Conservation (phyloP, 2,329 filamentous ascomycete species). For the Coniella lustricola region DNA sequence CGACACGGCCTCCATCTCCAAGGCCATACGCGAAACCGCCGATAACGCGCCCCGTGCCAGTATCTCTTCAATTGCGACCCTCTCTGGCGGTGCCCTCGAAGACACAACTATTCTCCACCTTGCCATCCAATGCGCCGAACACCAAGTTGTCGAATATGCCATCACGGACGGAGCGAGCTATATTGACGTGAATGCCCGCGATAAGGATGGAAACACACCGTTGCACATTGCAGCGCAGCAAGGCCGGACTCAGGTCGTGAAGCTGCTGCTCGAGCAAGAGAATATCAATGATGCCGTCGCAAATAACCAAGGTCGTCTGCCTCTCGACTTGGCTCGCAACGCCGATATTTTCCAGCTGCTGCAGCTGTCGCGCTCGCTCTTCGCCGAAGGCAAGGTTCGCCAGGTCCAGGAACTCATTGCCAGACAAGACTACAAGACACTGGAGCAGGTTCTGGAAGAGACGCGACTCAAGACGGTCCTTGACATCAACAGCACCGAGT, state of each 20-base stretch:
- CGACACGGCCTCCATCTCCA: constrained; percentile 84
- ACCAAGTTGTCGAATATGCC: constrained; percentile 90
- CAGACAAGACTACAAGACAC: constrained; percentile 63
- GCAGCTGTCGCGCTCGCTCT: constrained; percentile 82
- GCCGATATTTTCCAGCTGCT: constrained; percentile 95
- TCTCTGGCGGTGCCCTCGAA: constrained; percentile 46
- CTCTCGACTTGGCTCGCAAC: constrained; percentile 81
- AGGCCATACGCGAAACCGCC: constrained; percentile 65
- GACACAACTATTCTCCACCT: constrained; percentile 90
- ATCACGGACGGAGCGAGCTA: constrained; percentile 62
- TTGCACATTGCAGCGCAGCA: constrained; percentile 82
- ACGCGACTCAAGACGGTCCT: constrained; percentile 76
- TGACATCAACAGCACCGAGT: constrained; percentile 87
- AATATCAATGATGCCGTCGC: constrained; percentile 81
- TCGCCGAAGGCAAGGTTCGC: constrained; percentile 77
- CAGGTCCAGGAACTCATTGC: constrained; percentile 75
- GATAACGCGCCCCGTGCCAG: constrained; percentile 47
- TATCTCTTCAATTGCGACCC: constrained; percentile 45
- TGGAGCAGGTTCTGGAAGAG: constrained; percentile 79
- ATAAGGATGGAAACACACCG: constrained; percentile 90
- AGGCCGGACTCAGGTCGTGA: constrained; percentile 73
- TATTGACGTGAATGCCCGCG: constrained; percentile 80
- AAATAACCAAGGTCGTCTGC: constrained; percentile 77
- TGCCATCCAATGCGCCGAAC: constrained; percentile 90
- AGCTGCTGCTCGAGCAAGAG: constrained; percentile 72